Conservation (phyloP, 441 rosid species). For the Syzygium syzygioides region DNA sequence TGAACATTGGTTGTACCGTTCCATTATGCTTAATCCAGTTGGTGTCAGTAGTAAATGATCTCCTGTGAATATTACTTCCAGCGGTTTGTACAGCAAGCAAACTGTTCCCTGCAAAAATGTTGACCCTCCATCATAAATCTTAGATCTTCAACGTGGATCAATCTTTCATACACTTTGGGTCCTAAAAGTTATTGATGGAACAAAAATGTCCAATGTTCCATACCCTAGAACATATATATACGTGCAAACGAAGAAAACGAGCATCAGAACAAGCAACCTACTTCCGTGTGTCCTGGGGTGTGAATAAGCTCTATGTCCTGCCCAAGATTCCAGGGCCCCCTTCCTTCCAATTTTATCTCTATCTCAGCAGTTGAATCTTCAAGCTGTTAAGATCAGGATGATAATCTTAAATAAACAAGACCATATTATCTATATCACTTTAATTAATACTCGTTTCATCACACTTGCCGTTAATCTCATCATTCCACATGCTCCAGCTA, state of each 20-base stretch:
- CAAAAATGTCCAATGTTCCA: not conserved
- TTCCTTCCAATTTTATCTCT: conserved; percentile 52
- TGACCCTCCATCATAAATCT: not conserved
- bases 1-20: conserved; percentile 5
- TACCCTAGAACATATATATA: not conserved
- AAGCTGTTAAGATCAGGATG: conserved; percentile 20
- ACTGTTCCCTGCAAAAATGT: conserved; percentile 10
- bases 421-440: not conserved
- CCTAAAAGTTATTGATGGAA: not conserved
- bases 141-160: not conserved
- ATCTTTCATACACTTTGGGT: not conserved
- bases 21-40: conserved; percentile 1
- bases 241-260: not conserved
- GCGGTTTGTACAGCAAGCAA: conserved; percentile 7
- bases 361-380: conserved; percentile 40
- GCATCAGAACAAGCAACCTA: conserved; percentile 20
- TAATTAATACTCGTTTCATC: not conserved
- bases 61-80: conserved; percentile 7
- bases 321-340: conserved; percentile 55
- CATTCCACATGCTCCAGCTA: not conserved
- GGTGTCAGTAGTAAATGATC: conserved; percentile 8
- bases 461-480: not conserved
- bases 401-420: not conserved
- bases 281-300: conserved; percentile 51
- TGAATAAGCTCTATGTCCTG: conserved; percentile 46